Base-by-base conservation (phyloP, 192 early-diverging fungal species). In the Gamsiella multidivaricata region DNA sequence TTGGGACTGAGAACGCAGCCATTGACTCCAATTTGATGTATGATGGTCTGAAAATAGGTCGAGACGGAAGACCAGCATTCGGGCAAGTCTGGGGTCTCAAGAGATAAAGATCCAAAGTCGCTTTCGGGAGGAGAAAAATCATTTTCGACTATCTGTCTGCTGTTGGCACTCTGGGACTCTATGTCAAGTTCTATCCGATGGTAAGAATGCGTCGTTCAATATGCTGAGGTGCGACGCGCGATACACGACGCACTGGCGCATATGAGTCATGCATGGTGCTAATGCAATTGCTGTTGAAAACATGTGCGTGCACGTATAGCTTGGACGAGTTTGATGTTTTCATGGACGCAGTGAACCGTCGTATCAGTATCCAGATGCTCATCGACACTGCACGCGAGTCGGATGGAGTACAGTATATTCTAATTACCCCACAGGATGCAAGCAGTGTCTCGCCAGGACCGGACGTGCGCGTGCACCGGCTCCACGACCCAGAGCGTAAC, bases 281-380 rank as follows among this genome's bases (percentile, higher is more conserved):
- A 14, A 28, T 50, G 39, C 9, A 43, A 14, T 55, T 1, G n/a
- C 18, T 50, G 0, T 36, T 32, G 5, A 25, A 32, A 12, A 53
- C 15, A 45, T 36, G 7, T n/a, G 5, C 3, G 18, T 17, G 37
- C n/a, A n/a, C n/a, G n/a, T n/a, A n/a, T 73, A 88, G 87, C 23
- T 82, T 99, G 70, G 98, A 99, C 73, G 98, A 99, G 87, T 99
- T 97, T 88, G 98, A 98, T 78, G 96, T 99, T 23, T 99, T 96
- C 69, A 97, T 96, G 96, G 98, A 99, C 79, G 94, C 95, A 4
- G 96, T 97, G n/a, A 98, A 98, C 79, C 88, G 98, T 6, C 74
- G 83, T 29, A 89, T 91, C 60, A 91, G 88, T 36, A 97, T 97
- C 94, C 70, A 85, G 41, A 89, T 96, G 89, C 90, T 99, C 85